Conservation (phyloP, 164 flowering plant species). For the Chimonanthus salicifolius region DNA sequence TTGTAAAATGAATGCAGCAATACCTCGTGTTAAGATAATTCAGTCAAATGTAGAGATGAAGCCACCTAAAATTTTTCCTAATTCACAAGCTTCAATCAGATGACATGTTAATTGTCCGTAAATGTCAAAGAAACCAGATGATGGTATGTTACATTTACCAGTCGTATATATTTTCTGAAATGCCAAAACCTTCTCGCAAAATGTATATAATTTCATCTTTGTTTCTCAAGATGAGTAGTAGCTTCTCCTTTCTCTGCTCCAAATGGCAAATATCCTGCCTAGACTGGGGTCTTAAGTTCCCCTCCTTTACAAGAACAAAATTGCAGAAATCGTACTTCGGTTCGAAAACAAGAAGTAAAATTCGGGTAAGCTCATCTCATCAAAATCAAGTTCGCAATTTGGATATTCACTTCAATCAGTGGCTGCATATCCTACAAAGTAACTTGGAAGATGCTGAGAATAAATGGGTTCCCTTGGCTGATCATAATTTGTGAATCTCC, state of each 20-base stretch:
- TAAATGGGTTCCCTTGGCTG: conserved; percentile 10
- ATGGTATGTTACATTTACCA: neutral
- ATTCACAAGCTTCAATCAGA: neutral
- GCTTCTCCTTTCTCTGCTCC: neutral
- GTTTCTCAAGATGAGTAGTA: too few relatives aligned
- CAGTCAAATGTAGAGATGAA: too few relatives aligned
- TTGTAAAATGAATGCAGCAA: too few relatives aligned
- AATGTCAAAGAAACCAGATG: neutral
- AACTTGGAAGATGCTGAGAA: conserved; percentile 14
- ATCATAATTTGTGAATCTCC: conserved; percentile 7
- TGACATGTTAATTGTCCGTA: too few relatives aligned
- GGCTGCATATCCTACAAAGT: conserved; percentile 12
- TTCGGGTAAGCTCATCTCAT: neutral
- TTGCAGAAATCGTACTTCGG: too few relatives aligned
- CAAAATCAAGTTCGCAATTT: neutral
- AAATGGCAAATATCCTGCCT: neutral
- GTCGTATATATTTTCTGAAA: neutral
- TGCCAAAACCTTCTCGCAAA: neutral
- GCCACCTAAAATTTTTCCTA: too few relatives aligned
- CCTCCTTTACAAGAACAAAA: neutral
- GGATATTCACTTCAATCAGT: neutral
- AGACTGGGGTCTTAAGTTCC: neutral
- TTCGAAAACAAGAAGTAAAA: neutral
- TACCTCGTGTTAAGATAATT: too few relatives aligned
- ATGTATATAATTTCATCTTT: too few relatives aligned